These are phyloP conservation scores for Apiospora pterosperma DNA, from an alignment of 2,329 filamentous ascomycete genomes.

Conservation along the genomic window DNA sequence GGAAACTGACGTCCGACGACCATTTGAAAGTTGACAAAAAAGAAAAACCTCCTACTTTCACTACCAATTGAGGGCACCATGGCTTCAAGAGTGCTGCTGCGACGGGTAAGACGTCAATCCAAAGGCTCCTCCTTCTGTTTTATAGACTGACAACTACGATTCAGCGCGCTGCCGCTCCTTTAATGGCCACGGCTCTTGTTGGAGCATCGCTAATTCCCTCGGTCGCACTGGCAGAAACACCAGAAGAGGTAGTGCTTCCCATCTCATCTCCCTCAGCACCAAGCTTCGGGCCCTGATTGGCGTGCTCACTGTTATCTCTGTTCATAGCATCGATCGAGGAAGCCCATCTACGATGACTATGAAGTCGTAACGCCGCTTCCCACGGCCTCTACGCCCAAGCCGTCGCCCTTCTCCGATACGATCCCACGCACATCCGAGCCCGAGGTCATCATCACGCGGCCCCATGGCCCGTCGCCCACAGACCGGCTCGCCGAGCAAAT, in stretches of 20 bases:
- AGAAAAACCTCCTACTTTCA: constrained; percentile 11
- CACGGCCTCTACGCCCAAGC: constrained; percentile 19
- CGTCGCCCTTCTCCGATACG: constrained; percentile 30
- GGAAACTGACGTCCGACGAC: not conserved
- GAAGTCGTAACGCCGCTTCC: constrained; percentile 37
- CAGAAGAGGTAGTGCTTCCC: constrained; percentile 21
- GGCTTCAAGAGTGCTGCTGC: constrained; percentile 58
- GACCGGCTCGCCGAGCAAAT: constrained; percentile 85
- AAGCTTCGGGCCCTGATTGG: not conserved
- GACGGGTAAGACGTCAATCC: constrained; percentile 40
- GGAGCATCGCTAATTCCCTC: constrained; percentile 31
- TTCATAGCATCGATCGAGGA: constrained; percentile 41
- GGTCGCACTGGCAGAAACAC: constrained; percentile 45
- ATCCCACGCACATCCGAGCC: constrained; percentile 16
- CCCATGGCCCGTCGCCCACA: constrained; percentile 68
- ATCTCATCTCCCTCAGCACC: not conserved
- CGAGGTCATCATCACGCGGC: constrained; percentile 13
- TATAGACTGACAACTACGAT: constrained; percentile 26
- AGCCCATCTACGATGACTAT: constrained; percentile 79
- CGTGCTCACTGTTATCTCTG: not conserved
- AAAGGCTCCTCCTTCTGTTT: constrained; percentile 9
- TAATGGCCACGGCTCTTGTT: constrained; percentile 43
- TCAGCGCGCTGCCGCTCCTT: constrained; percentile 49
- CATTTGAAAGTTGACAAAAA: constrained; percentile 1
- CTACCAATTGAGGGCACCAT: constrained; percentile 51